Evolutionary conservation across 441 rosid species (phyloP), one percentile per base, ranked within the genome.

Genomic region (Daphne laureola): DNA sequence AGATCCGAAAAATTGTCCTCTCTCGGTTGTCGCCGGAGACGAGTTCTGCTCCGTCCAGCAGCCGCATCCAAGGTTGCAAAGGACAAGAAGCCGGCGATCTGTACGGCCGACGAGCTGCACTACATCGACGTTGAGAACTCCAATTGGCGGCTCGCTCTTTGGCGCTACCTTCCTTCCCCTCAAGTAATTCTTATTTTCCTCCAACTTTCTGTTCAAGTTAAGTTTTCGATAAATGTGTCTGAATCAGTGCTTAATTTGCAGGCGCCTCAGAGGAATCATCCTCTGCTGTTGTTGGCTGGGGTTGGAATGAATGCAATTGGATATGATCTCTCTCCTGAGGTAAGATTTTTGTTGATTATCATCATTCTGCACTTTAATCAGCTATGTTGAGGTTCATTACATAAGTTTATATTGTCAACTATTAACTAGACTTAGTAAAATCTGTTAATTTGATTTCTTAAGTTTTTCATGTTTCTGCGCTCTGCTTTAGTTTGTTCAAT

Each of bases 321-420:
- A 12, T 83, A 72, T 50, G 90, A 83, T 73, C 86, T 83, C 57
- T 73, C 90, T 59, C 90, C 87, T 35, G 71, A 74, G 72, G 90
- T 74, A 1, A 72, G 71, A 14, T 53, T 67, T 63, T 36, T 62
- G 58, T 4, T 67, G 59, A 38, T 69, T 63, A 49, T 72, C 54
- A 45, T 59, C 70, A 50, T 70, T 73, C 8, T 45, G 15, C 50
- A 26, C 64, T 63, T 14, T 27, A 18, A 15, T 55, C 26, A 21
- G 5, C 52, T 50, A 5, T 15, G 49, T 17, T 26, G 21, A 14
- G n/a, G 43, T 43, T n/a, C 43, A 11, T 57, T 49, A 23, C 40
- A 36, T 17, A 12, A 26, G 17, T 54, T 31, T 47, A 21, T 21
- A 21, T 21, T 21, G 25, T 25, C 13, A 49, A 25, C 5, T 18